These are phyloP conservation scores for Cucumis variabilis DNA, from an alignment of 331 rosid species.

Conservation along the genomic window DNA sequence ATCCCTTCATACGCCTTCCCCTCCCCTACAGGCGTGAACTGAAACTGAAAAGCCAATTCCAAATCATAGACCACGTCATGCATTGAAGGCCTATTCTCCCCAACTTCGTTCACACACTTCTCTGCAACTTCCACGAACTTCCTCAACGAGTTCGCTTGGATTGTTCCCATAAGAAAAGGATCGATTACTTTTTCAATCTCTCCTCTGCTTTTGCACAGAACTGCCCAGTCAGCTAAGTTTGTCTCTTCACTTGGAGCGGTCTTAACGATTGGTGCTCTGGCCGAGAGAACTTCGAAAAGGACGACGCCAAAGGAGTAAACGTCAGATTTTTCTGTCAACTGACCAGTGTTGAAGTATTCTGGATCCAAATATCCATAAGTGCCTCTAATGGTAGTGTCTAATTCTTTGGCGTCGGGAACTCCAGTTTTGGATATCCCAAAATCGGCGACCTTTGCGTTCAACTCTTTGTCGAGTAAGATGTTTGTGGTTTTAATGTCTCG, in stretches of 20 bases:
- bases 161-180: constrained; percentile 16
- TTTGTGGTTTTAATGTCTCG: constrained; percentile 34
- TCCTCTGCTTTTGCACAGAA: neutral
- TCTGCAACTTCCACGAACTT: constrained; percentile 21
- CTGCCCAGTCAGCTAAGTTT: constrained; percentile 20
- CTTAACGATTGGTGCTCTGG: neutral
- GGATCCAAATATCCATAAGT: constrained; percentile 32
- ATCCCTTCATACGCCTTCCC: neutral
- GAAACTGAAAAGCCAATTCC: constrained; percentile 20
- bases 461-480: constrained; percentile 32
- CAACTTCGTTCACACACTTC: constrained; percentile 19
- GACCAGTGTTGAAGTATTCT: neutral
- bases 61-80: constrained; percentile 24
- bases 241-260: neutral
- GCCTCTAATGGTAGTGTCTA: constrained; percentile 18
- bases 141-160: constrained; percentile 2
- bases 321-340: constrained; percentile 23
- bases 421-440: constrained; percentile 31
- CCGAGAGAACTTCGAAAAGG: constrained; percentile 33
- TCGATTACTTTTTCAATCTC: constrained; percentile 20
- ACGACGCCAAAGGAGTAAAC: constrained; percentile 34
- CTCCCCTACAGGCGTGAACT: neutral
- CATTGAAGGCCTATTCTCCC: constrained; percentile 28
- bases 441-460: constrained; percentile 31
- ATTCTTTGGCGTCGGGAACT: neutral